A percentile compares a stretch with the other conserved stretches of the same genome.
Conservation (phyloP, 371 early-diverging fungal genomes). For the Fennellomyces sp. region DNA sequence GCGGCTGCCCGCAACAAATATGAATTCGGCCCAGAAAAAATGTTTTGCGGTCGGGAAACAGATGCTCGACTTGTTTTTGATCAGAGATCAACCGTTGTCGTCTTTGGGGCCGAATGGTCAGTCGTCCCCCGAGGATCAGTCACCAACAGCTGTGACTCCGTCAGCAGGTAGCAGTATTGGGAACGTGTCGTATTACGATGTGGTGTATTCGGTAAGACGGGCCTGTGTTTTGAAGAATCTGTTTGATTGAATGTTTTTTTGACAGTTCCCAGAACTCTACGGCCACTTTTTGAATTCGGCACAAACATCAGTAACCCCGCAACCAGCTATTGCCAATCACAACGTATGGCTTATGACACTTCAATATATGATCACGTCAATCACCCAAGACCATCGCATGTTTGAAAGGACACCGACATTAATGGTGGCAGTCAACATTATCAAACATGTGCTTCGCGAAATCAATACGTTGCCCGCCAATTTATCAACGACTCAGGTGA, state of each 20-base stretch:
- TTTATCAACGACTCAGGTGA: conserved; percentile 33
- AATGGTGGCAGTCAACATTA: conserved; percentile 47
- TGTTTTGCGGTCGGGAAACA: conserved; percentile 44
- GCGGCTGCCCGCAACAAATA: conserved; percentile 27
- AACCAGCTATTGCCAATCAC: conserved; percentile 42
- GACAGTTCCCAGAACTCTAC: conserved; percentile 50
- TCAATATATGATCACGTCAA: conserved; percentile 37
- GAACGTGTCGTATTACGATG: conserved; percentile 44
- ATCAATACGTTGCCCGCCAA: conserved; percentile 49
- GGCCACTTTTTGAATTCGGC: conserved; percentile 44
- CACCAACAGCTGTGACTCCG: conserved; percentile 2
- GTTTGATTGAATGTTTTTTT: not conserved
- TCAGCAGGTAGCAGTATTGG: conserved; percentile 13
- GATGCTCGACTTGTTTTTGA: conserved; percentile 40
- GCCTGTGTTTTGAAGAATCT: not conserved
- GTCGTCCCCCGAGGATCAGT: not conserved
- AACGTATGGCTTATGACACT: conserved; percentile 50
- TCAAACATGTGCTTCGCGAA: conserved; percentile 49
- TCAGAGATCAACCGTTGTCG: conserved; percentile 14
- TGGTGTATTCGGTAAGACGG: conserved; percentile 43
- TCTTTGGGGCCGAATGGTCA: not conserved
- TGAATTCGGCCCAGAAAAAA: conserved; percentile 24
- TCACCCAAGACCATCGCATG: conserved; percentile 40
- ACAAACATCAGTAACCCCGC: conserved; percentile 17
- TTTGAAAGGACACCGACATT: conserved; percentile 43